Conservation (phyloP, 768 basidiomycete genomes). For the Strobilomyces confusus region DNA sequence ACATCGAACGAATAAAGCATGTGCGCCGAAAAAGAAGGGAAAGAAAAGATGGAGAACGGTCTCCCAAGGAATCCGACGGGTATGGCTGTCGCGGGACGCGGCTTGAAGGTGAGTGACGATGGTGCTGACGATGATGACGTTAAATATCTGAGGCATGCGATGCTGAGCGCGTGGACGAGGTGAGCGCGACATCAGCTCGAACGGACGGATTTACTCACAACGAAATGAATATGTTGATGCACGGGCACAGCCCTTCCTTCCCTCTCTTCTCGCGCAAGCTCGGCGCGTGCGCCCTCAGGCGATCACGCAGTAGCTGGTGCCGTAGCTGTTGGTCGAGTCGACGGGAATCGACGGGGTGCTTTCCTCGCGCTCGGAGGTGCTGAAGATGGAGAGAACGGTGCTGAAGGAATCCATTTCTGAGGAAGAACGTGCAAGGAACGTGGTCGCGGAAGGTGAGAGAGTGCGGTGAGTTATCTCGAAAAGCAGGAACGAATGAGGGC, state of each 20-base stretch:
- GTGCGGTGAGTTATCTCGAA: background rate
- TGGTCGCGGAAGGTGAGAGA: too few species aligned
- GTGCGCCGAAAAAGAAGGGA: slow-evolving; percentile 14
- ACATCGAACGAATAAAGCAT: slow-evolving; percentile 16
- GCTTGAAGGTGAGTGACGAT: slow-evolving; percentile 4
- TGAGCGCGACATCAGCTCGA: background rate
- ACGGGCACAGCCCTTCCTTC: background rate
- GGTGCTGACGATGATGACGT: slow-evolving; percentile 3
- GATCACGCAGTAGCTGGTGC: slow-evolving; percentile 16
- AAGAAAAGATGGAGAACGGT: slow-evolving; percentile 1
- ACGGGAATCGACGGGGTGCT: slow-evolving; percentile 12
- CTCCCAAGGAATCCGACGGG: slow-evolving; percentile 2
- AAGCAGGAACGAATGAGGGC: background rate
- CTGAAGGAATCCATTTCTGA: slow-evolving; percentile 23
- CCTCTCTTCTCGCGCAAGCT: background rate
- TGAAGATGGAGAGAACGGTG: slow-evolving; percentile 16
- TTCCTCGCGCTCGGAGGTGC: slow-evolving; percentile 4
- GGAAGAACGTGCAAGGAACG: background rate
- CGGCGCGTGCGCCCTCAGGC: slow-evolving; percentile 8
- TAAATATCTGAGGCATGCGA: slow-evolving; percentile 2
- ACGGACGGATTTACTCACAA: slow-evolving; percentile 16
- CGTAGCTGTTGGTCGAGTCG: slow-evolving; percentile 5
- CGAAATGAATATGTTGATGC: slow-evolving; percentile 9
- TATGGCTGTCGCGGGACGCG: slow-evolving; percentile 4
- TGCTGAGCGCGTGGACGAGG: slow-evolving; percentile 7